Evolutionary conservation across 768 basidiomycete genomes (phyloP), one percentile per base, ranked within the genome.

Genomic region (Boletus patriciae): DNA sequence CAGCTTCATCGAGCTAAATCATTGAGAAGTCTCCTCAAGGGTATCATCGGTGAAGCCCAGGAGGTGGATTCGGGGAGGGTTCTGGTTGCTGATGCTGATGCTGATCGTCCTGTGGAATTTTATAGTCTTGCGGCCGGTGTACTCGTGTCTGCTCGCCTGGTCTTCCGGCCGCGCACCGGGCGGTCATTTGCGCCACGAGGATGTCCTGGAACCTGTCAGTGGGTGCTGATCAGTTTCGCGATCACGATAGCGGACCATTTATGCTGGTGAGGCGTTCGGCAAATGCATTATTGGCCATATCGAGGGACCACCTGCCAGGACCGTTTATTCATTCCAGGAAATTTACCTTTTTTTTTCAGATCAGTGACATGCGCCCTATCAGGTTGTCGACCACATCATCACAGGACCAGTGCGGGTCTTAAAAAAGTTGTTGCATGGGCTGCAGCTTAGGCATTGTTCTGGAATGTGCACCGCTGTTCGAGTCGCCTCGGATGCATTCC

Each of bases 281-380:
- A 66, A 68, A 53, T 56, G 49, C 51, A 42, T 54, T 56, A 62
- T 59, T 65, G 61, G 58, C 67, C 58, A 60, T 69, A 65, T 71
- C 59, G 66, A 67, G 62, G 55, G 65, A 52, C 53, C 53, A 54
- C 53, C 64, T 61, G 54, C 11, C 31, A 31, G 31, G 57, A 64
- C 59, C 52, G 44, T 58, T 56, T 54, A 42, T 68, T 70, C 62
- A 63, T 70, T 62, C 66, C 54, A 47, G 65, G 53, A 60, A 61
- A 58, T 57, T 52, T 58, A 56, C 45, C 56, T 52, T 57, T 59
- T 57, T 60, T 60, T 64, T 60, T 41, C 57, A 57, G 60, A 61
- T 57, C 10, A 11, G 47, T 63, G 67, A 68, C 54, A 37, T 59
- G 56, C 60, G 47, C 55, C 56, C 53, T 60, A 53, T 11, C 31